Base-by-base conservation (phyloP, 106 monocot genomes). In the Platanthera zijinensis region DNA sequence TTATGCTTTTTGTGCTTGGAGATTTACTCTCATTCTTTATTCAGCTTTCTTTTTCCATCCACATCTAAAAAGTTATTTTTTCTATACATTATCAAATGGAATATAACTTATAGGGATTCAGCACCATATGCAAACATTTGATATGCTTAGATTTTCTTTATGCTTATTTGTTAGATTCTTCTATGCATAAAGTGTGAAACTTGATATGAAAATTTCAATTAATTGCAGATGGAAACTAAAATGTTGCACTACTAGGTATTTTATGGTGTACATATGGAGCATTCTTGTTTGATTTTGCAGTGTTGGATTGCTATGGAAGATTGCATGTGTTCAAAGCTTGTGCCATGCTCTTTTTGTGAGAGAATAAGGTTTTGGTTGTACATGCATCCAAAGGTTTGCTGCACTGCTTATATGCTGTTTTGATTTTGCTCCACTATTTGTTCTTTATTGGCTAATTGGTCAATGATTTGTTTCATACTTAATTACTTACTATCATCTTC, bases 261-360 rank as follows among this genome's bases (percentile, higher is more conserved):
- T 66, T 66, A 66, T 66, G 32, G 66, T 66, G 66, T 66, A 66
- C 30, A 66, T 66, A 32, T 32, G 21, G 15, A 39, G 15, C 56
- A 70, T 57, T 50, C 21, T 72, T 72, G 17, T 72, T 72, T 50
- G 2, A 48, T 76, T 53, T 70, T 95, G 63, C 80, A 97, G 97
- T 97, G 97, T 69, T 97, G 97, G 97, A 89, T 97, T 77, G 73
- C 91, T 28, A 89, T 75, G 82, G 97, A 97, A 91, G 97, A 97
- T 80, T 97, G 97, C 87, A 91, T 97, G 91, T 97, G 97, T 82
- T 86, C 97, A 3, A 84, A 72, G 73, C 73, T 94, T 13, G 76
- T 78, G 25, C 77, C 83, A 50, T 85, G 81, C 72, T 57, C 87
- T 76, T 72, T 89, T 45, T 94, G 94, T 91, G 30, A 53, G 45